These are phyloP conservation scores for Wickerhamiella nectarea DNA, from an alignment of 805 yeast species.

Conservation along the genomic window DNA sequence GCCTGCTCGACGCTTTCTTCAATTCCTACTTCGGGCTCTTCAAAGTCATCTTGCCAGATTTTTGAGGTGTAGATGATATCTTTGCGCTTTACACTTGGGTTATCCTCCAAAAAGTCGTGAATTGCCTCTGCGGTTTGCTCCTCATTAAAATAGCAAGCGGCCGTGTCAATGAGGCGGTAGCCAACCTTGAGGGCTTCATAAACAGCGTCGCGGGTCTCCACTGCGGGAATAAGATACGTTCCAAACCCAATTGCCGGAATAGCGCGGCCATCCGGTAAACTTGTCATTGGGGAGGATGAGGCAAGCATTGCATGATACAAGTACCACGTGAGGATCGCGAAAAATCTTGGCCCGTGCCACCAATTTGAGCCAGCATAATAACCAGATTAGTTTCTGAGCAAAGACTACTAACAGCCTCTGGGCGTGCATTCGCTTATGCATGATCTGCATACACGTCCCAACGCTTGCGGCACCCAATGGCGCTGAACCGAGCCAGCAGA, in stretches of 20 bases:
- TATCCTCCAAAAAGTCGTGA: slow-evolving; percentile 37
- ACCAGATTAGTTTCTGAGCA: too few species aligned
- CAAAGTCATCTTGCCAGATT: slow-evolving; percentile 51
- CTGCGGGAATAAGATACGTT: slow-evolving; percentile 18
- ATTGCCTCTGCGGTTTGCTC: slow-evolving; percentile 47
- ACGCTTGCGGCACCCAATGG: too few species aligned
- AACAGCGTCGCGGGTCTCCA: slow-evolving; percentile 28
- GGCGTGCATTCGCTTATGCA: too few species aligned
- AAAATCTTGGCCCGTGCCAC: too few species aligned
- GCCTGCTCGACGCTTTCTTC: slow-evolving; percentile 40
- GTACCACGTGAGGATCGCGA: too few species aligned
- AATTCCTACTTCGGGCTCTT: slow-evolving; percentile 37
- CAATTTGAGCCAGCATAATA: too few species aligned
- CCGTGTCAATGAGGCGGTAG: slow-evolving; percentile 63
- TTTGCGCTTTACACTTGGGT: slow-evolving; percentile 37
- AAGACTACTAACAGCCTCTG: too few species aligned
- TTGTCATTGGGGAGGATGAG: background rate
- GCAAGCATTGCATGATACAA: background rate
- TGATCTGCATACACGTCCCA: too few species aligned
- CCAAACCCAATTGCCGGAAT: slow-evolving; percentile 23
- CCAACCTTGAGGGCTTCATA: slow-evolving; percentile 47
- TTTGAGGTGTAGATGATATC: slow-evolving; percentile 48
- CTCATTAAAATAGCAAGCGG: slow-evolving; percentile 55
- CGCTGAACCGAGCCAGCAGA: too few species aligned
- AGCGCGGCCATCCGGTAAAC: slow-evolving; percentile 5